Evolutionary conservation across 352 stramenopile species (phyloP).

Genomic region (Phytophthora pini): DNA sequence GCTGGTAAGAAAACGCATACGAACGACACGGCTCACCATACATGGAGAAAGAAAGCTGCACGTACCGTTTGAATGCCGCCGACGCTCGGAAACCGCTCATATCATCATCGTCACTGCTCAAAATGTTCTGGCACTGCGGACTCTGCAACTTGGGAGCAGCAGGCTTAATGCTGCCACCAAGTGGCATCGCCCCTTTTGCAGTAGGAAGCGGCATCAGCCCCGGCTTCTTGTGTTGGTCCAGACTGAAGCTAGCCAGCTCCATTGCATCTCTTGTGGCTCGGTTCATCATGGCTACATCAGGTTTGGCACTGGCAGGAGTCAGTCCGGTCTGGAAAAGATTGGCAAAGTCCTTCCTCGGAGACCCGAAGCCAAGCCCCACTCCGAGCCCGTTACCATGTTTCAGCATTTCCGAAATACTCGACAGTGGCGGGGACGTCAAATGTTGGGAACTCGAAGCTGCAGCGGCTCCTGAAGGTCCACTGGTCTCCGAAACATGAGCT

Average conservation of each 20-base stretch:
- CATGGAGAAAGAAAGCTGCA: constrained; percentile 13
- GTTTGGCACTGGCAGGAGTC: constrained; percentile 32
- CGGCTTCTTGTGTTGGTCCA: constrained; percentile 43
- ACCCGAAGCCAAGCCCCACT: constrained; percentile 34
- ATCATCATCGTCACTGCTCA: constrained; percentile 40
- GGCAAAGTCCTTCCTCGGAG: constrained; percentile 39
- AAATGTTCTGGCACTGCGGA: constrained; percentile 47
- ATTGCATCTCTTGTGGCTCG: constrained; percentile 34
- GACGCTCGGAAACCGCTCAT: constrained; percentile 28
- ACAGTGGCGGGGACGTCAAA: constrained; percentile 47
- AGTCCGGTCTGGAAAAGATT: constrained; percentile 34
- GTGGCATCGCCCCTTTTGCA: constrained; percentile 8
- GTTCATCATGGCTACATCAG: constrained; percentile 35
- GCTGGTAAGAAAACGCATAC: constrained; percentile 34
- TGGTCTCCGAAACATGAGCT: constrained; percentile 1
- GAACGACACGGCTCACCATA: constrained; percentile 30
- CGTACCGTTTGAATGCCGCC: constrained; percentile 50
- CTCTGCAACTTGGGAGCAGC: constrained; percentile 24
- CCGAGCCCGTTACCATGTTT: constrained; percentile 39
- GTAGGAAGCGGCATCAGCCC: constrained; percentile 9
- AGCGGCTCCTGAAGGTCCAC: constrained; percentile 3
- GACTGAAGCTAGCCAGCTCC: constrained; percentile 47
- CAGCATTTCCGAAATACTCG: constrained; percentile 57
- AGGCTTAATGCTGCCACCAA: constrained; percentile 35
- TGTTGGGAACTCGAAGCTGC: constrained; percentile 24